Base-by-base conservation (phyloP, 2,329 filamentous ascomycete genomes). In the Paecilomyces formosus region DNA sequence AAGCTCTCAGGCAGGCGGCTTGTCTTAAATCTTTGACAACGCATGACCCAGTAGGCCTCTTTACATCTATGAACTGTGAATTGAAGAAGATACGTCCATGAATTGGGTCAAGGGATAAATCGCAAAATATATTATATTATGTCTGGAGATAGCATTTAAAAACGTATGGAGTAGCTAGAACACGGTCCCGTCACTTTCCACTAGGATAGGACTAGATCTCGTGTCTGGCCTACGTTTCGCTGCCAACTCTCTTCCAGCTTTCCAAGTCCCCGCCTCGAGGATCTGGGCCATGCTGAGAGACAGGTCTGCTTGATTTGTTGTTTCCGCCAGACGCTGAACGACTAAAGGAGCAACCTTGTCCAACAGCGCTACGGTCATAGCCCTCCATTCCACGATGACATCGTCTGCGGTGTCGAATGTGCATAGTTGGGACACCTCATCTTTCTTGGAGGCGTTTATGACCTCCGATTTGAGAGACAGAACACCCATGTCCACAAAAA, bases 321-420 rank as follows among this genome's bases (percentile, higher is more conserved):
- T 11, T 12, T 72, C 57, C 6, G 67, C 67, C 54, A 77, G 72
- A 3, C 65, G 64, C 11, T 66, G 60, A 4, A 82, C 79, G 35
- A 85, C 79, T 54, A 82, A 79, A 1, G 61, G 64, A 57, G 79
- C 79, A 45, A 87, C 72, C 60, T 73, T 72, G 64, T 87, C 85
- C 1, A 87, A 73, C 58, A 87, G 75, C 0, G 82, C 83, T 6
- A 87, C 79, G 0, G 85, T 87, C 60, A 84, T 79, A 8, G 82
- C 84, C n/a, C 85, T 76, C 85, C 85, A 87, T 66, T 87, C 85
- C 0, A 87, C 84, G 54, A 87, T 79, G 1, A 85, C 83, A 63
- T 86, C 84, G 59, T 85, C 82, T 12, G 79, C 76, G 0, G 82
- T 80, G 61, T 83, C 80, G 60, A 86, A 87, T 72, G 84, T 64